Base-by-base conservation (phyloP, 1,284 basidiomycete species). In the Trichosporon coremiiforme region DNA sequence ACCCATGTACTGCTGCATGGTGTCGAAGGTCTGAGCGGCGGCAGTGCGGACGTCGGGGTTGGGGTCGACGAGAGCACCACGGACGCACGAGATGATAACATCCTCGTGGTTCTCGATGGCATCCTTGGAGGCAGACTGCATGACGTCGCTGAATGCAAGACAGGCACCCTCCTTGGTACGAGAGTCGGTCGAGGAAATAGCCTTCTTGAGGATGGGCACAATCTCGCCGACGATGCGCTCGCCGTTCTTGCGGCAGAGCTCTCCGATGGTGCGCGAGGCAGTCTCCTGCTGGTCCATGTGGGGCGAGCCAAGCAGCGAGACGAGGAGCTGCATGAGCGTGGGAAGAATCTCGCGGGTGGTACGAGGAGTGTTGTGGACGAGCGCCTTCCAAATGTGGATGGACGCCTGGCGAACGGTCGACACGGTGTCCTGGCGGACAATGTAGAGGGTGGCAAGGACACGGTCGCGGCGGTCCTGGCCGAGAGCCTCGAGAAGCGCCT, bases 381-480 rank as follows among this genome's bases (percentile, higher is more conserved):
- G 86, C 1, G 93, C 95, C 85, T 99, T 99, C 97, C 97, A 99
- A 74, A 98, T 98, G 74, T 96, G 94, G 68, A 96, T 89, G 0
- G 96, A 94, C 2, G 94, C 90, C 82, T 95, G 92, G 63, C 97
- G 90, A 47, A 99, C 95, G 60, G 90, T 88, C 65, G 89, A 90
- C 76, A 98, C 93, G 31, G 93, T 88, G 82, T 99, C 97, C 84
- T 99, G 97, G 69, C 95, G 90, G 69, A 95, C 91, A 75, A 99
- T 88, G 83, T 86, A 99, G 70, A 99, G 85, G 1, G 92, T 92
- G 3, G 95, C 91, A 57, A 99, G 85, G 60, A 99, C 93, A 35
- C 93, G 89, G 82, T 98, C 94, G 66, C 95, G 88, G 68, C 95
- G 89, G 75, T 98, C 94, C 25, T 87, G 85, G 50, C 97, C 97